Base-by-base conservation (phyloP, 129 eudicot genomes). In the Oenanthe sinensis region DNA sequence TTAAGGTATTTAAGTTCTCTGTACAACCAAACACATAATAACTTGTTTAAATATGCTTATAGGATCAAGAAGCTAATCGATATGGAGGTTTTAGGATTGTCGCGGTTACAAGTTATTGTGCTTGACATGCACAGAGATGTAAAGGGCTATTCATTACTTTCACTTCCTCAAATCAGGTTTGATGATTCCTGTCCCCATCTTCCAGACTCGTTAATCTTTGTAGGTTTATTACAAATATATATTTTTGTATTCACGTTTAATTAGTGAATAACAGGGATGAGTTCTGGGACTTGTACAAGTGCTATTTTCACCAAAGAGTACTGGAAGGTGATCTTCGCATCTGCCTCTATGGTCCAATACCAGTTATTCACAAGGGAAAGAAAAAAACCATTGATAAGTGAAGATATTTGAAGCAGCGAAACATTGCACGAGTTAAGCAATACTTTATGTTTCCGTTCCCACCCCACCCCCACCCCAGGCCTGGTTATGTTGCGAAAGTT, bases 131-230 rank as follows among this genome's bases (percentile, higher is more conserved):
- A 90, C 78, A 85, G 91, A 47, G 98, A 94, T 84, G 93, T 87
- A 24, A 94, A 94, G 85, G 98, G 98, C 48, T 94, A 84, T 79
- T 91, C 98, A 71, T 86, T 94, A 78, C 84, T 94, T 79, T 87
- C 86, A 75, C 93, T 94, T 81, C 98, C 96, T 45, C 98, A 94
- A 87, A 88, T 94, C 90, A 94, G 98, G 98, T 93, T 63, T 71
- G 77, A 40, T 11, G 17, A 50, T 40, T 54, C 39, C 0, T 28
- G 30, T 68, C 52, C 76, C 33, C 77, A 3, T 75, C 36, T 22
- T 44, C 48, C 4, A 10, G 0, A 0, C 50, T 72, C 22, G 33
- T 44, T n/a, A 17, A 2, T 71, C 30, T 22, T n/a, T 71, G n/a
- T 17, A 19, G 30, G 22, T 58, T 19, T 40, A 19, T 69, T 71